phyloP scores from a whole-genome alignment of 2,329 filamentous ascomycete genomes.

The Diaporthe humulicola region DNA sequence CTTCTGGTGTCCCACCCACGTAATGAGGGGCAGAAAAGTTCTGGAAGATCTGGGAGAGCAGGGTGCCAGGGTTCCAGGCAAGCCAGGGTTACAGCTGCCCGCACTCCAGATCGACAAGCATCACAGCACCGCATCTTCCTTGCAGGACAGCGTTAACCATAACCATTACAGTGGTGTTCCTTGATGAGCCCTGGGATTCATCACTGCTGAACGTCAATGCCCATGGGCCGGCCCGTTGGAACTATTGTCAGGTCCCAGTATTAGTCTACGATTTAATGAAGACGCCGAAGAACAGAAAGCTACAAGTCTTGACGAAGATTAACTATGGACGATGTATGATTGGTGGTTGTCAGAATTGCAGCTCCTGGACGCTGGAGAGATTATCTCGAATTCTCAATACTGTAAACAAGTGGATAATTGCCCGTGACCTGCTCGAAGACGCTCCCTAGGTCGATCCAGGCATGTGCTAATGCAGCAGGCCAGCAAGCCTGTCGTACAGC shows the following conservation, averaged over 20 bases:
- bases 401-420: neutral
- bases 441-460: neutral
- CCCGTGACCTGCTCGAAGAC: neutral
- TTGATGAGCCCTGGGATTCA: neutral
- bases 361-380: neutral
- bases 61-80: slow-evolving; percentile 3
- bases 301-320: neutral
- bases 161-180: neutral
- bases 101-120: slow-evolving; percentile 4
- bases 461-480: neutral
- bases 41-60: slow-evolving; percentile 11
- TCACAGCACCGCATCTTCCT: neutral
- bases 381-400: neutral
- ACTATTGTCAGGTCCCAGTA: neutral
- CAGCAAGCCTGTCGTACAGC: neutral
- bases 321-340: neutral
- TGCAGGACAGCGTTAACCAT: neutral
- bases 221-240: neutral
- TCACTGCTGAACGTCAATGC: neutral
- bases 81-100: neutral
- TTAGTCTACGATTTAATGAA: neutral
- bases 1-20: neutral
- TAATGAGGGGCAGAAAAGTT: slow-evolving; percentile 29
- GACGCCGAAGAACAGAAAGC: neutral
- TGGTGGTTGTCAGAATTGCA: neutral